Percentiles rank a stretch among this genome's conserved stretches.
These are phyloP conservation scores for Nidularia sp. DNA, from an alignment of 768 basidiomycete species.

Conservation along the genomic window DNA sequence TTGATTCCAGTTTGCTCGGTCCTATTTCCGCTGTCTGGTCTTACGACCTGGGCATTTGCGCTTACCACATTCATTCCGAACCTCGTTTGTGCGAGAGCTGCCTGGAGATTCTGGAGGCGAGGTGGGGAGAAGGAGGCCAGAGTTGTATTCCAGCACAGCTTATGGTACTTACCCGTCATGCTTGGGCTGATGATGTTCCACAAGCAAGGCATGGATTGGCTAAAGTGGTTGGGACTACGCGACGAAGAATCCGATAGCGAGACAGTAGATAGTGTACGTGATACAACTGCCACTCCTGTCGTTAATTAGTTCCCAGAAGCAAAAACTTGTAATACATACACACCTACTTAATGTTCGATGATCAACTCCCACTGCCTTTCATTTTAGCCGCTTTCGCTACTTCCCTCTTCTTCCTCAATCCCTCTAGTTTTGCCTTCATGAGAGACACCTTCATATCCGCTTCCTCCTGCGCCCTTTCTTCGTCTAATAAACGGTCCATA, in stretches of 20 bases:
- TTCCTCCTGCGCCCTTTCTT: constrained; percentile 85
- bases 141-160: constrained; percentile 68
- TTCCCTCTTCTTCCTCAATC: constrained; percentile 38
- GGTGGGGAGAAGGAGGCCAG: constrained; percentile 79
- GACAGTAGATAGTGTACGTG: background rate
- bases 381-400: constrained; percentile 14
- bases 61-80: constrained; percentile 76
- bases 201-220: constrained; percentile 83
- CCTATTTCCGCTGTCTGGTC: constrained; percentile 81
- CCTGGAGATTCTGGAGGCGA: constrained; percentile 70
- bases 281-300: background rate
- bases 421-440: constrained; percentile 64
- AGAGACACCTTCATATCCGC: constrained; percentile 70
- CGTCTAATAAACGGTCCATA: constrained; percentile 80
- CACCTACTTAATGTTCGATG: too few species aligned
- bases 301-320: background rate
- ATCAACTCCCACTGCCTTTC: constrained; percentile 6
- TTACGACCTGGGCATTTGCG: constrained; percentile 91
- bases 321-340: too few species aligned
- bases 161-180: constrained; percentile 90
- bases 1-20: constrained; percentile 76
- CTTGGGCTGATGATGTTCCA: constrained; percentile 94
- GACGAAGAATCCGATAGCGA: constrained; percentile 15
- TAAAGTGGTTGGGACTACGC: constrained; percentile 51
- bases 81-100: constrained; percentile 57